Evolutionary conservation across 192 early-diverging fungal species (phyloP).

Genomic region (Borealophlyctis nickersoniae): DNA sequence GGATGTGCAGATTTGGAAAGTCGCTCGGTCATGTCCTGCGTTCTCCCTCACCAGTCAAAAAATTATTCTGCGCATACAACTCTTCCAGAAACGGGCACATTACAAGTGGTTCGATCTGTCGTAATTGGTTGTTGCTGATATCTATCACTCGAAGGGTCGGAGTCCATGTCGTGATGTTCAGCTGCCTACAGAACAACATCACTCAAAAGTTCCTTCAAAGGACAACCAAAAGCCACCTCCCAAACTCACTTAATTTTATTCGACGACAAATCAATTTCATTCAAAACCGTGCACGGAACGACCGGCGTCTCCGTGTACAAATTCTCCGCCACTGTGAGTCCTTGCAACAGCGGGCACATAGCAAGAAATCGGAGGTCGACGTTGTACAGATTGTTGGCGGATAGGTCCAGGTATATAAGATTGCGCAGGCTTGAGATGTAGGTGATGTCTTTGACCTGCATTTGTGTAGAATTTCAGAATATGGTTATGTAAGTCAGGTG

Average conservation of each 20-base stretch:
- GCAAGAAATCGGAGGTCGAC: conserved; percentile 4
- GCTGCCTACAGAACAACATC: conserved; percentile 2
- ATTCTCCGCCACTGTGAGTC: conserved; percentile 22
- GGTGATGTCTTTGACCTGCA: not conserved
- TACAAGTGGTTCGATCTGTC: conserved; percentile 6
- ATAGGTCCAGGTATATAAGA: conserved; percentile 28
- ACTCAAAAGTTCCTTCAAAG: not conserved
- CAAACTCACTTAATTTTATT: conserved; percentile 29
- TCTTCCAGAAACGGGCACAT: conserved; percentile 25
- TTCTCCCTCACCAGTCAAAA: conserved; percentile 12
- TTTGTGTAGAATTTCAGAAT: not conserved
- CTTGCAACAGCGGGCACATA: conserved; percentile 10
- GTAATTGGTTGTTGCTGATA: conserved; percentile 14
- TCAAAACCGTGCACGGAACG: conserved; percentile 16
- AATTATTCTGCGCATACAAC: conserved; percentile 18
- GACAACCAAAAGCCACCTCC: not conserved
- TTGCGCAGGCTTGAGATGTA: conserved; percentile 1
- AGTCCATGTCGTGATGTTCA: conserved; percentile 13
- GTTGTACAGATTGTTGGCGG: conserved; percentile 17
- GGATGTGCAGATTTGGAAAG: too few species aligned
- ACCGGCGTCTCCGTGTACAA: conserved; percentile 15
- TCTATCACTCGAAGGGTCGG: conserved; percentile 18
- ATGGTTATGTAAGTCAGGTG: not conserved
- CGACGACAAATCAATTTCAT: conserved; percentile 13
- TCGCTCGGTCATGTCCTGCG: too few species aligned